These are phyloP conservation scores for Proteromonas lacertae DNA, from an alignment of 352 stramenopile species.

Conservation along the genomic window DNA sequence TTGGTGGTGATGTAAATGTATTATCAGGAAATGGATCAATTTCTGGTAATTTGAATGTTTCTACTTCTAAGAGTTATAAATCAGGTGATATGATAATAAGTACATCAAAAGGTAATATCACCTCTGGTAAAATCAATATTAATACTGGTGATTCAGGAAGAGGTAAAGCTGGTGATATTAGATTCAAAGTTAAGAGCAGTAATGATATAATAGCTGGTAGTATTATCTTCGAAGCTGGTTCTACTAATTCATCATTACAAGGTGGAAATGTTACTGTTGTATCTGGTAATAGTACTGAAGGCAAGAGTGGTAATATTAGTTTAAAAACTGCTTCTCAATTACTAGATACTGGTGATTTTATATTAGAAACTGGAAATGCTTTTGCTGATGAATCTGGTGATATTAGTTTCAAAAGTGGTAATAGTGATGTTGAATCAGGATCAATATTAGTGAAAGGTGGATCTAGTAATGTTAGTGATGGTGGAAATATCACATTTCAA, in stretches of 20 bases:
- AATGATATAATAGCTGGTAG: too few relatives aligned
- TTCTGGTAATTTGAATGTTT: not conserved
- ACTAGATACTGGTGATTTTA: not conserved
- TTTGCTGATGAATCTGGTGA: not conserved
- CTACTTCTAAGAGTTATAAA: not conserved
- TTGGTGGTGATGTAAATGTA: not conserved
- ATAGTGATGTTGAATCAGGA: not conserved
- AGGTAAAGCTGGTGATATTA: not conserved
- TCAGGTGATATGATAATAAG: not conserved
- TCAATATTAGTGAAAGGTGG: not conserved
- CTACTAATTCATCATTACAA: too few relatives aligned
- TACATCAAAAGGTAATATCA: not conserved
- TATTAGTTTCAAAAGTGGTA: not conserved
- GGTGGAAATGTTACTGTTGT: constrained; percentile 30
- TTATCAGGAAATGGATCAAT: not conserved
- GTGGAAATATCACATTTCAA: not conserved
- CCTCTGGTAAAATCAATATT: not conserved
- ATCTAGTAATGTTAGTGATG: not conserved
- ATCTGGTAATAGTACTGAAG: constrained; percentile 18
- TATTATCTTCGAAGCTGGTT: not conserved
- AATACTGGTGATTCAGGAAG: not conserved
- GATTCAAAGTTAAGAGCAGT: too few relatives aligned
- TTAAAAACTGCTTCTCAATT: constrained; percentile 15
- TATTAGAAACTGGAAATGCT: not conserved
- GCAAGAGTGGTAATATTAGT: constrained; percentile 18